Base-by-base conservation (phyloP, 768 basidiomycete genomes). In the Collybia sp. region DNA sequence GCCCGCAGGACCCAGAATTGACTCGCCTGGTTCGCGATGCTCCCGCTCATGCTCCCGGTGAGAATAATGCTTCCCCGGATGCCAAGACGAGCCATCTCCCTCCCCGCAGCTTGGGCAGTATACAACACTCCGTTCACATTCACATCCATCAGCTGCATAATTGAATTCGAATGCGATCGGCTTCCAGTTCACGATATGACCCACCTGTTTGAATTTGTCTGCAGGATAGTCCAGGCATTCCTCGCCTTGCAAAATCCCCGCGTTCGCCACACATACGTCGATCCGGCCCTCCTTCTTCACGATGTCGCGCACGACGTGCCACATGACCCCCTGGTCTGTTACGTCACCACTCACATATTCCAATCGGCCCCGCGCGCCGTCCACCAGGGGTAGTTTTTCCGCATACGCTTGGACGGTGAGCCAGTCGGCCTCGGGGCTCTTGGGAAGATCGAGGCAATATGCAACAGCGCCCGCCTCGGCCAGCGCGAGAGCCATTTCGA, bases 231-330 rank as follows among this genome's bases (percentile, higher is more conserved):
- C 76, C 54, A 83, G 56, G 44, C 79, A 80, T 18, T 75, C 73
- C 18, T 52, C 71, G 40, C 72, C 51, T 32, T 64, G 65, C 53
- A 82, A 53, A 39, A 86, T 75, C 8, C 84, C 85, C 25, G 85
- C 85, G 17, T 80, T 80, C 0, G 83, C 83, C 41, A 85, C 59
- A 50, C 82, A 83, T 13, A 80, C 65, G 56, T 88, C 84, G 54
- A 88, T 59, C 45, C 82, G 65, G 0, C 77, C 77, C 50, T 86
- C 83, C 56, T 70, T 72, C 42, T 75, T 62, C 0, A 69, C 80
- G 35, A 88, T 80, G 48, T 69, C 64, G 56, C 79, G 71, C 31
- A 70, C 68, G 31, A 62, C 56, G 56, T 67, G 72, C 79, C 65
- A 77, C 46, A 64, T 64, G 12, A 39, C 63, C 54, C 65, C 31